Evolutionary conservation across 805 yeast species (phyloP), one percentile per base, ranked within the genome.

Genomic region (Saturnispora zaruensis): DNA sequence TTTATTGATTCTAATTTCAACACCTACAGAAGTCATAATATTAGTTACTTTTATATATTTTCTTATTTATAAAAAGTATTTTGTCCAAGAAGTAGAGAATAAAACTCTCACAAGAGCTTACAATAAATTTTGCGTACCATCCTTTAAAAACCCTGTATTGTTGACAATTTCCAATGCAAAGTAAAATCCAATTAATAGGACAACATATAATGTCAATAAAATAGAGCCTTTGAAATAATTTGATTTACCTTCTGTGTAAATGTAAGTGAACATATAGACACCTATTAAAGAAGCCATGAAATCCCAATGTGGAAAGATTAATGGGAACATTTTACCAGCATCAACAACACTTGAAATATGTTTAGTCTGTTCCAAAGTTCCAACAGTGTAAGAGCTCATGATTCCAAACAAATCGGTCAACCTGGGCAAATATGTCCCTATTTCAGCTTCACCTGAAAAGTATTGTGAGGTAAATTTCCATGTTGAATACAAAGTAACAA

Each of bases 271-370:
- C 66, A 93, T 70, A 53, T 88, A 87, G 50, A 91, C 93, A 50
- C 96, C 84, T 32, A 87, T 78, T 52, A 89, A 74, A 9, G 87
- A 79, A 2, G 95, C 95, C 57, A 89, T 77, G 46, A 91, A 75
- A 65, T 93, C 99, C 98, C 98, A 93, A 52, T 87, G 77, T 6
- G 99, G 97, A 72, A 93, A 93, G 3, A 93, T 81, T 56, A 93
- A 71, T 0, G 96, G 78, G 64, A 89, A 87, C 70, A 83, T 76
- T 28, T 67, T 66, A 14, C 53, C 55, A 41, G 50, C 55, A 9
- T 54, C 55, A 36, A 28, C 14, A 14, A 11, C 25, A 21, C 26
- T 26, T 16, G 16, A 20, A 21, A 18, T 7, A 24, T 25, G 8
- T 18, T 38, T 46, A 4, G 44, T 25, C 23, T 25, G 14, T 13